phyloP scores from a whole-genome alignment of 345 rosid genomes.

The Gossypium longicalyx region DNA sequence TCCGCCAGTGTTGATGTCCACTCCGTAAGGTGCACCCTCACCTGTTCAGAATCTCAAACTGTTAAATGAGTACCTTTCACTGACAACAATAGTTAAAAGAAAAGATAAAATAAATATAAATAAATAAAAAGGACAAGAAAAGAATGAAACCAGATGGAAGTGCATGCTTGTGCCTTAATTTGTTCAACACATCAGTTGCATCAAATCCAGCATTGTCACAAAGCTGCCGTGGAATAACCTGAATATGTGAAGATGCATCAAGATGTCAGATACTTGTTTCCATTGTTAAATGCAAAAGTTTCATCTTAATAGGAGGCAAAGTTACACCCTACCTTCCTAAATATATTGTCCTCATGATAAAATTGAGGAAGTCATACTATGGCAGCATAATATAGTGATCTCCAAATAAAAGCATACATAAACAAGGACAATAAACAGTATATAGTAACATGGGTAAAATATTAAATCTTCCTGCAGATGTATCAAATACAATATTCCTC shows the following conservation, averaged over 20 bases:
- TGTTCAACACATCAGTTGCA: slow-evolving; percentile 96
- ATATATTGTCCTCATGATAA: background rate
- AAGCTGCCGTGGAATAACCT: slow-evolving; percentile 94
- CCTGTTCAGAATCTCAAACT: slow-evolving; percentile 38
- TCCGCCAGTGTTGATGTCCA: slow-evolving; percentile 93
- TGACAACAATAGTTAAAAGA: slow-evolving; percentile 3
- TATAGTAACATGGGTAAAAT: background rate
- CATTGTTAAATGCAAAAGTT: background rate
- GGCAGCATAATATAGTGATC: background rate
- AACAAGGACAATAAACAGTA: background rate
- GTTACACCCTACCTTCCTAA: background rate
- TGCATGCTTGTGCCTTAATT: slow-evolving; percentile 93
- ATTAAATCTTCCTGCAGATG: background rate
- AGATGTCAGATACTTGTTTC: background rate
- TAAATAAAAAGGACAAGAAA: background rate
- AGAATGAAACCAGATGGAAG: slow-evolving; percentile 69
- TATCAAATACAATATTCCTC: background rate
- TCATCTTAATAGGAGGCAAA: background rate
- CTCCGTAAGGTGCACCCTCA: slow-evolving; percentile 92
- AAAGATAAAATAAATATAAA: background rate
- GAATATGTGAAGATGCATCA: slow-evolving; percentile 20
- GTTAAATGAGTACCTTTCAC: slow-evolving; percentile 6
- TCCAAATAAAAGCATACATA: background rate
- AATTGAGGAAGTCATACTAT: slow-evolving; percentile 35
- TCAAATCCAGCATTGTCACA: slow-evolving; percentile 99